phyloP scores from a whole-genome alignment of 1,284 basidiomycete genomes.

The Athelia sp. region DNA sequence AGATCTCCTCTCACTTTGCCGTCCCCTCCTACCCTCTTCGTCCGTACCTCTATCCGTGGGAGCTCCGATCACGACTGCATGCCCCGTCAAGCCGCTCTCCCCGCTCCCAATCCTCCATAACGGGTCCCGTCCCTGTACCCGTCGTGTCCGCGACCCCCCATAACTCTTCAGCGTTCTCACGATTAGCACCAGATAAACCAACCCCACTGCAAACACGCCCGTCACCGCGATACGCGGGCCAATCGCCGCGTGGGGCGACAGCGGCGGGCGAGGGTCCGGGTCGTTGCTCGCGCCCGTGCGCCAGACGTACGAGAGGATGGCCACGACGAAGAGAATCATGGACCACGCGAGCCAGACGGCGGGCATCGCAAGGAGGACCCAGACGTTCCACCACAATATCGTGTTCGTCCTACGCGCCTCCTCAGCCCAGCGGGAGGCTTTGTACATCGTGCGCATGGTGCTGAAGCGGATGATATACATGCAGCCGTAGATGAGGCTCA shows the following conservation, averaged over 20 bases:
- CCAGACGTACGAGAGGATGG: slow-evolving; percentile 74
- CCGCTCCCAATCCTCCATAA: not conserved
- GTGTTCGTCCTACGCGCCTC: slow-evolving; percentile 65
- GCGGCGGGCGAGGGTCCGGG: slow-evolving; percentile 26
- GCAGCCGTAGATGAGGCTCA: slow-evolving; percentile 73
- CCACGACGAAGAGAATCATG: slow-evolving; percentile 61
- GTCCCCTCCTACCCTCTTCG: too few species aligned
- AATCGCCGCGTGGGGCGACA: slow-evolving; percentile 30
- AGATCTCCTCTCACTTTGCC: too few species aligned
- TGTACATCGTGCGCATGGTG: slow-evolving; percentile 75
- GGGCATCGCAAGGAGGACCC: slow-evolving; percentile 73
- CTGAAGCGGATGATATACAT: slow-evolving; percentile 73
- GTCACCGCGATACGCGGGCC: slow-evolving; percentile 56
- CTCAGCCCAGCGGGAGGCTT: slow-evolving; percentile 73
- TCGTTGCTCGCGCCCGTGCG: slow-evolving; percentile 52
- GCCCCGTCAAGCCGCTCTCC: not conserved
- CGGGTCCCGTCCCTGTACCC: not conserved
- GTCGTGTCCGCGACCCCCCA: slow-evolving; percentile 20
- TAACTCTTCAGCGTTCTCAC: slow-evolving; percentile 60
- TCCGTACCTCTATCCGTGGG: too few species aligned
- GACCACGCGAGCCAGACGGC: slow-evolving; percentile 75
- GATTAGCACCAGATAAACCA: slow-evolving; percentile 60
- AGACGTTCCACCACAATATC: slow-evolving; percentile 72
- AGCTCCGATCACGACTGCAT: not conserved
- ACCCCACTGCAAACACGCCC: slow-evolving; percentile 48